Evolutionary conservation across 176 grass and related monocot genomes (phyloP), one percentile per base, ranked within the genome.

Genomic region (Oropetium thomaeum): DNA sequence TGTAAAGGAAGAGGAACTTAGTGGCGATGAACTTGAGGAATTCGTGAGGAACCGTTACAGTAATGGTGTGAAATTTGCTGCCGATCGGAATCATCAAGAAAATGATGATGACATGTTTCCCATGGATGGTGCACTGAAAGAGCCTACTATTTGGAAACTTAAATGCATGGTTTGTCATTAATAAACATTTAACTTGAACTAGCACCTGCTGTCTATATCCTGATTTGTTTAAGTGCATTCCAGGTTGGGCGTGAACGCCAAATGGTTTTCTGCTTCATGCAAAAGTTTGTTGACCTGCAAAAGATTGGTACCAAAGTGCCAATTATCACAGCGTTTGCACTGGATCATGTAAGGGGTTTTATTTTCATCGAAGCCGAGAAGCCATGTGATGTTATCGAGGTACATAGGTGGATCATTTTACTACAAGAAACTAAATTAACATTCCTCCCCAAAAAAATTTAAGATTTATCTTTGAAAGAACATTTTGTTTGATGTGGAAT

Each of bases 301-400:
- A 86, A 77, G n/a, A 82, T 87, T 26, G 91, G 91, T 82, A 90
- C 74, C 8, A 95, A 84, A 85, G 65, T 99, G 23, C 87, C 90
- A 65, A 92, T 94, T 88, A 70, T 88, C 67, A 95, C 96, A 77
- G 87, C 84, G 73, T 95, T 99, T 85, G 72, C 91, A 34, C 81
- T 95, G 20, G 96, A 99, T 71, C 96, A 99, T 85, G 82, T 92
- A n/a, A 95, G 93, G 76, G 96, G 91, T 60, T 90, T 86, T 84
- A 39, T 99, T 86, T 99, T 92, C 80, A 72, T 99, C 81, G 96
- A 99, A 88, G 96, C 96, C 41, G 96, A 95, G 32, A 99, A 99
- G 84, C 83, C 84, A 41, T 88, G 81, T 71, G 89, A 95, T 87
- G 84, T 99, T 92, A 90, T 73, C 1, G 91, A 92, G 96, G 96